A percentile compares a stretch with the other conserved stretches of the same genome.
Evolutionary conservation across 2,329 filamentous ascomycete species (phyloP).

Genomic region (Aspergillus neotritici): DNA sequence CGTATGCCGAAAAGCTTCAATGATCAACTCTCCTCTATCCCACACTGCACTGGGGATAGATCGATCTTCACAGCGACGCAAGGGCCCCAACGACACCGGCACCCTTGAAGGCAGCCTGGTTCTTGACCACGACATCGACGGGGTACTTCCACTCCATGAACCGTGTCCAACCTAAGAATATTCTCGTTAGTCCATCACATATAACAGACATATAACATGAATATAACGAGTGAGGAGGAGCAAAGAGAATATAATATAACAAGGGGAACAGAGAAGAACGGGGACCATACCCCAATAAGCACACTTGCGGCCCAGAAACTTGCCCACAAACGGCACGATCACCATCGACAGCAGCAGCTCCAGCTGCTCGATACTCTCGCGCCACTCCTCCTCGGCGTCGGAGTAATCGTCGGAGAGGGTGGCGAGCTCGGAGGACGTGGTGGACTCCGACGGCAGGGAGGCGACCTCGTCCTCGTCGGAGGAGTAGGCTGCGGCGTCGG

Average conservation of each 20-base stretch:
- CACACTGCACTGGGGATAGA: too few species aligned
- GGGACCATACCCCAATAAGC: conserved; percentile 77
- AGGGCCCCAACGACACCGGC: conserved; percentile 57
- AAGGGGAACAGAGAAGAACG: conserved; percentile 5
- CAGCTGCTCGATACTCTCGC: conserved; percentile 85
- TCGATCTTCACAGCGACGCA: conserved; percentile 30
- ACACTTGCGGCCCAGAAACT: conserved; percentile 90
- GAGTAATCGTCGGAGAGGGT: conserved; percentile 55
- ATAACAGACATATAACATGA: background rate
- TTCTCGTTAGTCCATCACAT: background rate
- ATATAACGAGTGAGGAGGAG: background rate
- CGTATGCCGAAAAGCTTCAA: too few species aligned
- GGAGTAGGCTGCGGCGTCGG: conserved; percentile 22
- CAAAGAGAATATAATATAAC: conserved; percentile 2
- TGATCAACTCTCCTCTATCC: too few species aligned
- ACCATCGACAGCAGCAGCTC: conserved; percentile 93
- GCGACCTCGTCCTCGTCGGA: conserved; percentile 38
- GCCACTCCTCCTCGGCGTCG: conserved; percentile 93
- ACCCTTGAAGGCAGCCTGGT: conserved; percentile 58
- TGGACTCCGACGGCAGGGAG: conserved; percentile 40
- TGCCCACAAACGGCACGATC: conserved; percentile 85
- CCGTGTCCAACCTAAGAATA: conserved; percentile 78
- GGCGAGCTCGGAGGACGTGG: conserved; percentile 35
- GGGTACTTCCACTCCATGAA: conserved; percentile 95
- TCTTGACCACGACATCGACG: conserved; percentile 63